These are phyloP conservation scores for Arabis alpina DNA, from an alignment of 345 rosid genomes.

Conservation along the genomic window DNA sequence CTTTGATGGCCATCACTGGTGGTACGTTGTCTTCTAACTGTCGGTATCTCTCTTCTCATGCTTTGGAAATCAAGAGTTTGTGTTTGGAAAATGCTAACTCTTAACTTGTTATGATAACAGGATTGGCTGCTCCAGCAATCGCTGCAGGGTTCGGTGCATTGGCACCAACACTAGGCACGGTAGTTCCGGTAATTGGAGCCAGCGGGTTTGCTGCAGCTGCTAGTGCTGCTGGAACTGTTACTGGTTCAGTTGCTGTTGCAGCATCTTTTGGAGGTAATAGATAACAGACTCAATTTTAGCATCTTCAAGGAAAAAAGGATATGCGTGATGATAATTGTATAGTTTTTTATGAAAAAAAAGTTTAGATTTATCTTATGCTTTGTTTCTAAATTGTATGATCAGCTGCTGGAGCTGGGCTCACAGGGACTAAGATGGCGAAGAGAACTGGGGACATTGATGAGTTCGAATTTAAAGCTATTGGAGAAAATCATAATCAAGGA, in stretches of 20 bases:
- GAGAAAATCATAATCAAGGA: constrained; percentile 79
- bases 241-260: constrained; percentile 98
- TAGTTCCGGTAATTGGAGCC: constrained; percentile 93
- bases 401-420: constrained; percentile 99
- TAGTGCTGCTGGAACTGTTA: constrained; percentile 89
- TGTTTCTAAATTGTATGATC: constrained; percentile 23
- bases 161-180: constrained; percentile 90
- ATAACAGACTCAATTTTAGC: background rate
- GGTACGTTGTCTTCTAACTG: constrained; percentile 50
- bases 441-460: constrained; percentile 84
- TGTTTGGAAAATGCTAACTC: background rate
- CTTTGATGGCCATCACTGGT: constrained; percentile 93
- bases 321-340: background rate
- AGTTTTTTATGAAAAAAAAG: constrained; percentile 1
- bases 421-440: constrained; percentile 92
- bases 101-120: constrained; percentile 45
- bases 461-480: constrained; percentile 86
- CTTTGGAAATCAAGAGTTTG: background rate
- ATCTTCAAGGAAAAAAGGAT: background rate
- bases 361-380: background rate
- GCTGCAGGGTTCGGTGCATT: constrained; percentile 95
- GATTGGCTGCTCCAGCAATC: constrained; percentile 98
- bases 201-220: constrained; percentile 99
- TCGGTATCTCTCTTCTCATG: constrained; percentile 7
- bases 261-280: constrained; percentile 96